Percentiles rank a stretch among this genome's conserved stretches.
phyloP scores from a whole-genome alignment of 116 monocot species.

The Iris pallida region DNA sequence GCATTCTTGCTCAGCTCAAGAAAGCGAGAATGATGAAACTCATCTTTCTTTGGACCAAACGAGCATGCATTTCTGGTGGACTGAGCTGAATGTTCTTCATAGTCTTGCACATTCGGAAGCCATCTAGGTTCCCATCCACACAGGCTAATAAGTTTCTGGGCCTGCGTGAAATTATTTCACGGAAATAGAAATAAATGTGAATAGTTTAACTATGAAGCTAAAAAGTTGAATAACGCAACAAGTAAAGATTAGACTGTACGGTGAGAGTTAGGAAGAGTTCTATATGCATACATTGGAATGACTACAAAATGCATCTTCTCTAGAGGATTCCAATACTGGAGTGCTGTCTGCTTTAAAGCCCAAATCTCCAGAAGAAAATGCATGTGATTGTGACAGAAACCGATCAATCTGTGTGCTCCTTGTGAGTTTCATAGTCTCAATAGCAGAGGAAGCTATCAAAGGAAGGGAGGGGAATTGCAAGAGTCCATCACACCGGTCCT shows the following conservation, averaged over 20 bases:
- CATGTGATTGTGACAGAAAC: conserved; percentile 48
- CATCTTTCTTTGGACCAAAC: conserved; percentile 38
- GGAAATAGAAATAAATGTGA: conserved; percentile 2
- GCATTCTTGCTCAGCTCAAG: conserved; percentile 31
- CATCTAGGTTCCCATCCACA: conserved; percentile 99
- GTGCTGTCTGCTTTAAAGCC: conserved; percentile 47
- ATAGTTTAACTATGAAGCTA: conserved; percentile 4
- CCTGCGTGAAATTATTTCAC: conserved; percentile 29
- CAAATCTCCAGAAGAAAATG: conserved; percentile 50
- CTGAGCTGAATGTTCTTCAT: conserved; percentile 89
- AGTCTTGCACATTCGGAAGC: conserved; percentile 93
- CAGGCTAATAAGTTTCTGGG: conserved; percentile 83
- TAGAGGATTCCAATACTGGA: conserved; percentile 27
- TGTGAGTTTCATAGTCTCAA: conserved; percentile 65
- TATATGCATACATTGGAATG: conserved; percentile 49
- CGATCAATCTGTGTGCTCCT: conserved; percentile 66
- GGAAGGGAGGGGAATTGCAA: conserved; percentile 74
- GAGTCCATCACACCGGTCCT: conserved; percentile 86
- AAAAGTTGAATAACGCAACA: conserved; percentile 3
- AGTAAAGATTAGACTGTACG: conserved; percentile 2
- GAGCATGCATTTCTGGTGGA: conserved; percentile 68
- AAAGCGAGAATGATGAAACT: conserved; percentile 25
- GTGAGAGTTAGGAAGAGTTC: background rate
- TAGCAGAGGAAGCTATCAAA: conserved; percentile 61
- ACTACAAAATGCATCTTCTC: conserved; percentile 38